phyloP scores from a whole-genome alignment of 805 yeast species.

The Torulaspora quercuum region DNA sequence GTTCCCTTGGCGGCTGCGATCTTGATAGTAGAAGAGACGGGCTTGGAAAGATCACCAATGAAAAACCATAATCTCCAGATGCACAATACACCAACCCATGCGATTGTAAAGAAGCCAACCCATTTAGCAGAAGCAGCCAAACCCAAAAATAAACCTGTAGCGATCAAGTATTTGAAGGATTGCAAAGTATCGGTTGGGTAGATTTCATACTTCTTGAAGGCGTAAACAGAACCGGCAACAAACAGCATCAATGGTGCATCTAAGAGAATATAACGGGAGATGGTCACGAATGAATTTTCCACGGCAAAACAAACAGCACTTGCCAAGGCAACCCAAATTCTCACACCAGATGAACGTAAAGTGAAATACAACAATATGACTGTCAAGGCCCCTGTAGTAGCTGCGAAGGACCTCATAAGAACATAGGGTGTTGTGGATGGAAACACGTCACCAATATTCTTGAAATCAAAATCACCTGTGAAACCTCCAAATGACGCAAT shows the following conservation, averaged over 20 bases:
- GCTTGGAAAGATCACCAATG: constrained; percentile 62
- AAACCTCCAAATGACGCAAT: constrained; percentile 66
- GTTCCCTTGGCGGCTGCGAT: constrained; percentile 52
- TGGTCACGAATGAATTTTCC: constrained; percentile 67
- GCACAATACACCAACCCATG: constrained; percentile 69
- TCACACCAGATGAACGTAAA: constrained; percentile 66
- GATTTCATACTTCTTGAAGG: constrained; percentile 62
- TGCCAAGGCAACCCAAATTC: constrained; percentile 57
- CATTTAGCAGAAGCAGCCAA: constrained; percentile 72
- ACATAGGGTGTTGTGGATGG: constrained; percentile 60
- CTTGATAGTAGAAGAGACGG: constrained; percentile 42
- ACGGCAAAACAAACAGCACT: constrained; percentile 54
- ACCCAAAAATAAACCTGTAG: constrained; percentile 70
- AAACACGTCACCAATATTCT: constrained; percentile 59
- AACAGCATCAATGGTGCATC: constrained; percentile 76
- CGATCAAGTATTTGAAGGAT: constrained; percentile 58
- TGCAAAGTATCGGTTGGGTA: constrained; percentile 55
- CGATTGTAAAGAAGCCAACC: constrained; percentile 80
- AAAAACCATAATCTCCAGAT: constrained; percentile 64
- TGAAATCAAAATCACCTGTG: constrained; percentile 65
- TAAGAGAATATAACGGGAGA: constrained; percentile 68
- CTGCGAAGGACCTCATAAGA: constrained; percentile 67
- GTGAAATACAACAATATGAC: constrained; percentile 64
- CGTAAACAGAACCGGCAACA: constrained; percentile 66
- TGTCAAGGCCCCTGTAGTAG: constrained; percentile 64